Evolutionary conservation across 2,329 filamentous ascomycete genomes (phyloP), one percentile per base, ranked within the genome.

Genomic region (Fusarium verticillioides): DNA sequence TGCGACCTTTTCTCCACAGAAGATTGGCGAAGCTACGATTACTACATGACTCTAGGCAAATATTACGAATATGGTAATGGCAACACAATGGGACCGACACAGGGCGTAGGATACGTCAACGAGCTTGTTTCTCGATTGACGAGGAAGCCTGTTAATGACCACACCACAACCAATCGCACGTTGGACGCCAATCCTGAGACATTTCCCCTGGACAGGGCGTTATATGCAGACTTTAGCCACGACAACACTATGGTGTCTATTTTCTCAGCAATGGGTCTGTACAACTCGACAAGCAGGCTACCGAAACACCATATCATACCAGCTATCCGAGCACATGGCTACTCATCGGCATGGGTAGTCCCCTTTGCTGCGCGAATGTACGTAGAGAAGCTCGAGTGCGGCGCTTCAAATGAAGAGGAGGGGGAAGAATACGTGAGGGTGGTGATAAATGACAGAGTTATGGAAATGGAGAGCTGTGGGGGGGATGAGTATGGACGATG

Each of bases 211-310:
- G 86, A 88, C 69, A 82, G 84, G 47, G 83, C 83, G 16, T 83
- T 97, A 3, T 98, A 97, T 78, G 95, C 94, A 1, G 95, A 98
- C 82, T 97, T 98, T 79, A 94, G 91, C 71, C 95, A 98, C 82
- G 95, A 98, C 82, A 97, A 97, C 81, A 91, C 93, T 79, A 94
- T 98, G 90, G 90, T 89, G 36, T 88, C 88, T 12, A 90, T 97
- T 11, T 93, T 93, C 79, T 90, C 90, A 9, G 94, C 94, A 0
- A 79, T 98, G 72, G 93, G 94, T 0, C 83, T 97, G 32, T 97
- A 94, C 83, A 93, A 95, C 74, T 83, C 82, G 47, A 94, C 90
- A 0, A 77, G 79, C 19, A 84, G 87, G 16, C 83, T 92, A 30
- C 85, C 87, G 5, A 87, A 86, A 30, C 84, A 84, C 7, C 84